These are phyloP conservation scores for Kwoniella europaea DNA, from an alignment of 768 basidiomycete genomes.

Conservation along the genomic window DNA sequence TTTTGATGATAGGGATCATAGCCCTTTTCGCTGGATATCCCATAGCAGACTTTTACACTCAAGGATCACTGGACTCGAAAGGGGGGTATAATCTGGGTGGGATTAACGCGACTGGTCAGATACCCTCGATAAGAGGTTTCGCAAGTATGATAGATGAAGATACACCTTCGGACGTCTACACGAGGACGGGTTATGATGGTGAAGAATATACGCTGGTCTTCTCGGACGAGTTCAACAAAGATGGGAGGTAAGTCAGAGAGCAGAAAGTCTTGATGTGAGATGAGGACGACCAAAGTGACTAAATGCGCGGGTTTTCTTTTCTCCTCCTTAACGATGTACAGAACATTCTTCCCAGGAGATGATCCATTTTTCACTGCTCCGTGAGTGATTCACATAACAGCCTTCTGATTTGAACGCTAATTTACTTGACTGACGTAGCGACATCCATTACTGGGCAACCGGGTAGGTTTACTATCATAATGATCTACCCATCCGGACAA, in stretches of 20 bases:
- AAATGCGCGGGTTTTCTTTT: no score
- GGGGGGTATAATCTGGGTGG: conserved; percentile 86
- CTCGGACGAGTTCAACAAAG: conserved; percentile 81
- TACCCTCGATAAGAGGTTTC: conserved; percentile 73
- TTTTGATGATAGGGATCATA: conserved; percentile 72
- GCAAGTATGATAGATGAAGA: conserved; percentile 75
- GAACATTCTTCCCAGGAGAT: conserved; percentile 65
- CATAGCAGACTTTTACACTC: conserved; percentile 67
- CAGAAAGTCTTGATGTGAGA: neutral
- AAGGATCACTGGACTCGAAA: conserved; percentile 34
- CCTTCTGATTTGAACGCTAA: neutral
- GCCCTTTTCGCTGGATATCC: conserved; percentile 93
- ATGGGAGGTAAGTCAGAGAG: conserved; percentile 58
- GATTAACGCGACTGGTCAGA: conserved; percentile 84
- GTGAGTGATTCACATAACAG: conserved; percentile 13
- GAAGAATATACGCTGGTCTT: conserved; percentile 80
- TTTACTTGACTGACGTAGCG: conserved; percentile 40
- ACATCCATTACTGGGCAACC: conserved; percentile 79
- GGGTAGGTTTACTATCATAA: conserved; percentile 15
- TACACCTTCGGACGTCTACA: conserved; percentile 68
- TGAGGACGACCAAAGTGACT: no score
- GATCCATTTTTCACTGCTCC: conserved; percentile 85
- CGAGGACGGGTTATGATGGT: conserved; percentile 77
- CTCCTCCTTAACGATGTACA: neutral
- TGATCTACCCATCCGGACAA: neutral